Base-by-base conservation (phyloP, 2,329 filamentous ascomycete genomes). In the Remersonia thermophila region DNA sequence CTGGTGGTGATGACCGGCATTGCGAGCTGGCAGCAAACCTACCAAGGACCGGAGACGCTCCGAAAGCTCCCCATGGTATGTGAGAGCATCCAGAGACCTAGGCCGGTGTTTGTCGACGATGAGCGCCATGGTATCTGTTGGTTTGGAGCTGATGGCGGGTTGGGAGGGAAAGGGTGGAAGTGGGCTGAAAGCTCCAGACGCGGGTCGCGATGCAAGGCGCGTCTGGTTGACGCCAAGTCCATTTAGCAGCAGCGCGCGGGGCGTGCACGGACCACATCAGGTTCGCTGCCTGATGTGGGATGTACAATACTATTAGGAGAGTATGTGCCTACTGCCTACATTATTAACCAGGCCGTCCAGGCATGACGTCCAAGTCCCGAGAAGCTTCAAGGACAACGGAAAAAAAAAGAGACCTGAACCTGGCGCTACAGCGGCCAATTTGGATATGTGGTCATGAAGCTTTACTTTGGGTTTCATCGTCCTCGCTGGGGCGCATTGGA, bases 1-100 rank as follows among this genome's bases (percentile, higher is more conserved):
- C 17, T 27, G 9, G 20, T 23, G 20, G 20, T 16, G 36, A 32
- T 10, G 25, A 12, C 37, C 18, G 32, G 6, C 12, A 35, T 11
- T 16, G 28, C 1, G 7, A 18, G 33, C 23, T 40, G 49, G 13
- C 9, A 6, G 20, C 9, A 9, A 12, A 3, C 72, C 51, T 73
- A 94, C 87, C 44, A 98, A 69, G 20, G 91, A 85, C 49, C 79
- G 77, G 32, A 98, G 71, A 40, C 89, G 77, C 17, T 85, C 80
- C 9, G 91, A 95, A 30, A 98, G 74, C 44, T 93, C 85, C 37
- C 76, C 62, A 50, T 98, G 91, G 53, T 96, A 98, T 49, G 82
- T 84, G 41, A 95, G 71, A 39, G 70, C 63, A 42, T 89, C 82
- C 1, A 91, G 71, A 23, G 78, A 82, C 44, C 80, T 73, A 4